Evolutionary conservation across 1,284 basidiomycete species (phyloP), one percentile per base, ranked within the genome.

Genomic region (Microbotryomycetes sp.): DNA sequence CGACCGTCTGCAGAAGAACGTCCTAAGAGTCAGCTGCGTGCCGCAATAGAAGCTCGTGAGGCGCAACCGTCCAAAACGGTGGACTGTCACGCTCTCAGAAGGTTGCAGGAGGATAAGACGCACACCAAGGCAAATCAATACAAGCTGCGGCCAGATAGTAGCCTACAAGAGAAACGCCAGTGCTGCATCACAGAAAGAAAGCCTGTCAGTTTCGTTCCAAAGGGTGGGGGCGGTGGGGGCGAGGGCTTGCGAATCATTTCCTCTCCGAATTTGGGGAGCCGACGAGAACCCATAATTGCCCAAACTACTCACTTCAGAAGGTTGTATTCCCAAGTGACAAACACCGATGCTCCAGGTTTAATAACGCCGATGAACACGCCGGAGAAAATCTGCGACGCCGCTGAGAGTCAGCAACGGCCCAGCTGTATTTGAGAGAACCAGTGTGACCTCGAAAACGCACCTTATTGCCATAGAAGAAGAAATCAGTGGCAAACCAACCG

Each of bases 121-220:
- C n/a, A n/a, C n/a, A n/a, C n/a, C n/a, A n/a, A n/a, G n/a, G n/a
- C n/a, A n/a, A n/a, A n/a, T 60, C 75, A 70, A 82, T 80, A 31
- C 81, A 68, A 32, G 81, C 57, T n/a, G 80, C 79, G 25, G 80
- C 80, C 47, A 80, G 62, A 74, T 82, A 82, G 75, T 82, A 81
- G 7, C 81, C 81, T 48, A 69, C 70, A 6, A 82, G 73, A 46
- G 76, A 76, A 42, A 81, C 76, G 65, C 77, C 78, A 64, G 76
- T 74, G 69, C 77, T 77, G 60, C 62, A 53, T 49, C 54, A 45
- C 4, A 2, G 25, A 4, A 23, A 6, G 49, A 56, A 36, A 42
- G 36, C 36, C 9, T 12, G 19, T 42, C 9, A 16, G 48, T 19
- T 42, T 19, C 9, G 12, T 12, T 12, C 36, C 36, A 42, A 42